Evolutionary conservation across 1,139 yeast genomes (phyloP).

Genomic region (Saccharomyces hybrid): DNA sequence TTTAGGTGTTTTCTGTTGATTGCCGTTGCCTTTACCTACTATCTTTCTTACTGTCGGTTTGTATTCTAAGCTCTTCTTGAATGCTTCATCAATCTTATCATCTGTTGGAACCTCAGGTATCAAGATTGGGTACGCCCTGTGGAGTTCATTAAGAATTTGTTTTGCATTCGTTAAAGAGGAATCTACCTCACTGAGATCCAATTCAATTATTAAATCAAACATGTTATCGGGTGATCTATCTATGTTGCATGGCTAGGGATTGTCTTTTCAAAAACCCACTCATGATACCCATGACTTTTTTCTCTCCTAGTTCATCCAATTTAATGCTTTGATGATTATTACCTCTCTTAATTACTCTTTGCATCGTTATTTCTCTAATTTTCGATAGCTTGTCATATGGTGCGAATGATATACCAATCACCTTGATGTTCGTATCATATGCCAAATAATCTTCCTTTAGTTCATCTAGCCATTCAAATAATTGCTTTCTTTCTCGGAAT

Average conservation of each 20-base stretch:
- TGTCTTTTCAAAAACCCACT: constrained; percentile 60
- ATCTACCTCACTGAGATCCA: constrained; percentile 36
- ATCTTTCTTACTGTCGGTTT: constrained; percentile 44
- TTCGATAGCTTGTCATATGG: constrained; percentile 31
- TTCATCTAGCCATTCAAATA: constrained; percentile 48
- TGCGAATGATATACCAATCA: constrained; percentile 66
- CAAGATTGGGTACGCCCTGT: constrained; percentile 41
- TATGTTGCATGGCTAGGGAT: constrained; percentile 43
- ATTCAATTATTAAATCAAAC: constrained; percentile 58
- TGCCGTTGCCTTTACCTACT: constrained; percentile 20
- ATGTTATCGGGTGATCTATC: constrained; percentile 49
- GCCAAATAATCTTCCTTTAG: constrained; percentile 36
- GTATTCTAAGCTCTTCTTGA: constrained; percentile 43
- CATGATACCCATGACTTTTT: constrained; percentile 54
- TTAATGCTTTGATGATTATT: constrained; percentile 87
- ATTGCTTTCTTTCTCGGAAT: constrained; percentile 56
- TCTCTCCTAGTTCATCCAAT: constrained; percentile 38
- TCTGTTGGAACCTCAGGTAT: constrained; percentile 39
- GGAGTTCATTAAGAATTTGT: constrained; percentile 36
- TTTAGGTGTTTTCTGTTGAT: constrained; percentile 14
- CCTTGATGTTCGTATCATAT: constrained; percentile 36
- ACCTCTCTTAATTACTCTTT: constrained; percentile 62
- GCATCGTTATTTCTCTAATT: constrained; percentile 40
- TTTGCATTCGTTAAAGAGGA: constrained; percentile 51
- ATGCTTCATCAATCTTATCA: constrained; percentile 37